Evolutionary conservation across 441 rosid species (phyloP).

Genomic region (Hura crepitans): DNA sequence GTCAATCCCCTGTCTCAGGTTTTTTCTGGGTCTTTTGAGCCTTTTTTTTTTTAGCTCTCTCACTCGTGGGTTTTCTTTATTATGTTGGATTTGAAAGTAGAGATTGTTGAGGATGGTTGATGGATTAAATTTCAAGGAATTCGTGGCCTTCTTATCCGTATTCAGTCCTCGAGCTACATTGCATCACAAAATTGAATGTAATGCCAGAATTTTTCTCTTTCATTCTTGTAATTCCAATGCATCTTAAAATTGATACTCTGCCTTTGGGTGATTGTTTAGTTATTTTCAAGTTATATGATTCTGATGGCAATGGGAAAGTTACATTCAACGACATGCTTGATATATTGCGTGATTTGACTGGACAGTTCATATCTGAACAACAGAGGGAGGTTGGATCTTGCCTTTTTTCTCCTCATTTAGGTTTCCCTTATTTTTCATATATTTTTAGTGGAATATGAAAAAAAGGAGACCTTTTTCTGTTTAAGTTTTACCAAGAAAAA

Average conservation of each 20-base stretch:
- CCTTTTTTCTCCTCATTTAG: neutral
- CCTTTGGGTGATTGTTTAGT: slow-evolving; percentile 37
- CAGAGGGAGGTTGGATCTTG: slow-evolving; percentile 69
- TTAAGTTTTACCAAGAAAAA: neutral
- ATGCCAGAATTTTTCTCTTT: neutral
- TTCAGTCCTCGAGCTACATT: slow-evolving; percentile 75
- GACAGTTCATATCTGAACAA: slow-evolving; percentile 73
- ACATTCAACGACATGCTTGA: slow-evolving; percentile 70
- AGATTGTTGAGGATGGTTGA: slow-evolving; percentile 94
- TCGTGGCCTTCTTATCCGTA: slow-evolving; percentile 94
- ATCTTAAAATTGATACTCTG: slow-evolving; percentile 4
- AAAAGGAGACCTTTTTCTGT: neutral
- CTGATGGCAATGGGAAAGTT: slow-evolving; percentile 87
- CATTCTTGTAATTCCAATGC: neutral
- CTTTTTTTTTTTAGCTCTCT: neutral
- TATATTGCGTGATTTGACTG: slow-evolving; percentile 79
- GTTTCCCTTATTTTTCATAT: neutral
- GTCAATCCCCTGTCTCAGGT: slow-evolving; percentile 98
- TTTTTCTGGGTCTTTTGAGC: neutral
- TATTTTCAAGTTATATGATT: slow-evolving; percentile 82
- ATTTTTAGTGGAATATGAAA: neutral
- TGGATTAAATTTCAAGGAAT: slow-evolving; percentile 90
- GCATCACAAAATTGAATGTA: slow-evolving; percentile 69
- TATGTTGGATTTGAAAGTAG: slow-evolving; percentile 29
- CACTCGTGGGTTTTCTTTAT: neutral